Conservation (phyloP, 2,329 filamentous ascomycete species). For the Dactylella cylindrospora region DNA sequence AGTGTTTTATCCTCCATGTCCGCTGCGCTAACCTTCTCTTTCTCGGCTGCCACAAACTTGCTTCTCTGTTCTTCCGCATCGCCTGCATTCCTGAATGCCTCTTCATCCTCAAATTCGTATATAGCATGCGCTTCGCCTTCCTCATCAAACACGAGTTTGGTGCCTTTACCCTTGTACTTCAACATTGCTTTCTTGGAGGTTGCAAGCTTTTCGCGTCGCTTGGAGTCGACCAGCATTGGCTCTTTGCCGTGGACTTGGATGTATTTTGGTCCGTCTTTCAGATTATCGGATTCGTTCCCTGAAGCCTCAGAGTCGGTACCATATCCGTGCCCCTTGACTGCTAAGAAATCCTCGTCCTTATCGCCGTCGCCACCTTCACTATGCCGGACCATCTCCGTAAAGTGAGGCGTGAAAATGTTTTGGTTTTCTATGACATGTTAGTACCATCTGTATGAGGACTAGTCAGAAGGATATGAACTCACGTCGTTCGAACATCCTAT, state of each 20-base stretch:
- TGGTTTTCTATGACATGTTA: constrained; percentile 63
- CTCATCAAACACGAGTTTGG: constrained; percentile 87
- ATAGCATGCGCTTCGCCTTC: constrained; percentile 81
- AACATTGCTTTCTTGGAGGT: constrained; percentile 91
- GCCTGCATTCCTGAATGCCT: constrained; percentile 73
- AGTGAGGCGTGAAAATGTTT: constrained; percentile 91
- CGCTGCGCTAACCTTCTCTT: constrained; percentile 68
- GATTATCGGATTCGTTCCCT: constrained; percentile 50
- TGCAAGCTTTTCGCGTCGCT: constrained; percentile 92
- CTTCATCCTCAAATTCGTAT: constrained; percentile 86
- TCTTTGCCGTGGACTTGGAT: constrained; percentile 68
- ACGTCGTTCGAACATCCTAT: constrained; percentile 94
- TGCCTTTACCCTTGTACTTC: constrained; percentile 83
- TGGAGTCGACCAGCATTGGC: constrained; percentile 83
- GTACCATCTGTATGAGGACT: neutral
- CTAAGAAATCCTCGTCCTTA: constrained; percentile 75
- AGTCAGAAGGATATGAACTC: constrained; percentile 1
- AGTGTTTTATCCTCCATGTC: constrained; percentile 81
- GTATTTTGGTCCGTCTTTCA: constrained; percentile 57
- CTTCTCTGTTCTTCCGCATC: constrained; percentile 73
- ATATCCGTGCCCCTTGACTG: constrained; percentile 82
- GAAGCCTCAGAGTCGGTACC: constrained; percentile 61
- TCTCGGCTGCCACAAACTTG: constrained; percentile 76
- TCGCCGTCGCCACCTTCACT: constrained; percentile 56
- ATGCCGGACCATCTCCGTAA: constrained; percentile 76